These are phyloP conservation scores for Fomitiporia mediterranea DNA, from an alignment of 1,284 basidiomycete genomes.

Conservation along the genomic window DNA sequence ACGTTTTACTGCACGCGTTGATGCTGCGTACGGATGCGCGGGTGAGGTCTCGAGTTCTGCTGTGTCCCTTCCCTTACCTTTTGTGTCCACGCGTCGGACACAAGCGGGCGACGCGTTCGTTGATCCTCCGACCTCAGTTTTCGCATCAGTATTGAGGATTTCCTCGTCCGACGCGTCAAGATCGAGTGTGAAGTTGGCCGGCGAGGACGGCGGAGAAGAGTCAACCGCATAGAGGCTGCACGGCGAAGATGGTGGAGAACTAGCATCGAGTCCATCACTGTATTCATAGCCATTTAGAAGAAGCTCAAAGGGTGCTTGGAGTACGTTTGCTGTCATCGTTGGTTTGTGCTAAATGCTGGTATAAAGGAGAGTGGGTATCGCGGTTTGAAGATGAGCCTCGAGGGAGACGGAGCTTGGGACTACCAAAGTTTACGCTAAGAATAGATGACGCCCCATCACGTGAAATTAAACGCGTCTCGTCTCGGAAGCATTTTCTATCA, in stretches of 20 bases:
- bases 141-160: not conserved
- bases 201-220: conserved; percentile 19
- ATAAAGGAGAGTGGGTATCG: too few relatives aligned
- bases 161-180: not conserved
- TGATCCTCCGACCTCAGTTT: conserved; percentile 1
- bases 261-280: not conserved
- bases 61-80: not conserved
- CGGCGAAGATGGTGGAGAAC: conserved; percentile 17
- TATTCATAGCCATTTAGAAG: not conserved
- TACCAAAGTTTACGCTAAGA: too few relatives aligned
- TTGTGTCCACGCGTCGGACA: not conserved
- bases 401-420: too few relatives aligned
- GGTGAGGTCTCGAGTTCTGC: conserved; percentile 7
- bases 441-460: too few relatives aligned
- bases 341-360: too few relatives aligned
- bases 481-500: too few relatives aligned
- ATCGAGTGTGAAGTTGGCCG: not conserved
- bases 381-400: too few relatives aligned
- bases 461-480: too few relatives aligned
- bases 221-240: conserved; percentile 13
- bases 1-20: conserved; percentile 21
- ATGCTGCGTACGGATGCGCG: conserved; percentile 25
- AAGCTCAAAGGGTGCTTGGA: conserved; percentile 4
- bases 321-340: not conserved
- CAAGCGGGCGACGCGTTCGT: not conserved